Base-by-base conservation (phyloP, 345 rosid species). In the Mangifera indica region DNA sequence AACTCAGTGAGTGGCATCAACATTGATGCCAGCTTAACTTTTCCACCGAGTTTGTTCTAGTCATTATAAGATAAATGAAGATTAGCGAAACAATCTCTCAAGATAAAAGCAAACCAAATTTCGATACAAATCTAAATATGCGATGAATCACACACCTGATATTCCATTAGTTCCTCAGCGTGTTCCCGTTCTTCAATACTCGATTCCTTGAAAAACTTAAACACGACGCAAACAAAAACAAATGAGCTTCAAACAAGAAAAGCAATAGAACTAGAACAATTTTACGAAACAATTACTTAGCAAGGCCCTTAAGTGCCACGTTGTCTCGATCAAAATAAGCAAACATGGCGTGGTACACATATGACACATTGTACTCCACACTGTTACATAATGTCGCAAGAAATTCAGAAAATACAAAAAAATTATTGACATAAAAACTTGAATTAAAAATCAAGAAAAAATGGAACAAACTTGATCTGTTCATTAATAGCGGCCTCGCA, bases 281-380 rank as follows among this genome's bases (percentile, higher is more conserved):
- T 57, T 48, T 22, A 9, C n/a, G 17, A 1, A 46, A 59, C 58
- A 70, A 71, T 88, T 86, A 96, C 99, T 89, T 96, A 75, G 99
- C 96, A 73, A 91, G 84, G 68, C 99, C 99, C 71, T 71, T 96
- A 66, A 93, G 91, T 2, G 97, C 98, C 56, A 96, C 69, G 76
- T 93, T 87, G 79, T 96, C 98, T 71, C 96, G 83, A 66, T 95
- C 99, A 55, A 89, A 95, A 82, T 88, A 95, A 21, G 96, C 98
- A 66, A 70, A 91, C 92, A 96, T 67, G 58, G 97, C 96, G 66
- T 91, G 98, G 85, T 96, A 96, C 53, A 86, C 94, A 60, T 93
- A 96, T 32, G 99, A 93, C 29, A 87, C 87, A 77, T 84, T 91
- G 87, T 96, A 93, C 63, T 93, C 98, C 83, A 96, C 98, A 78